Conservation (phyloP, 495 filamentous ascomycete species). For the Bombardia bombarda region DNA sequence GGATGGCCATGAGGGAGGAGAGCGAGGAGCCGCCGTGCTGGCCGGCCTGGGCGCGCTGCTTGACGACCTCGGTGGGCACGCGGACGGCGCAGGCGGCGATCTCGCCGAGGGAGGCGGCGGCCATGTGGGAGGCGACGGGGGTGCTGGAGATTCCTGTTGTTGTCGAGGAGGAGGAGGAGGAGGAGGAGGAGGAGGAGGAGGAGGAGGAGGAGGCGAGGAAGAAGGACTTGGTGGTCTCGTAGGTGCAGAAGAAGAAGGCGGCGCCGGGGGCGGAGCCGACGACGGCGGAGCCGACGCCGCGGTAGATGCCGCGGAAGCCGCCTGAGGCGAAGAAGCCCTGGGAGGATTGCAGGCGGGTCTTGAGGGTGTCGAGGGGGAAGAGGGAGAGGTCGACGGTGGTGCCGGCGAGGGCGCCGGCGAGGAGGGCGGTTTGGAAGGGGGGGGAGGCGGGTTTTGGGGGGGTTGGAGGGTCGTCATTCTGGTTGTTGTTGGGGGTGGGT, state of each 20-base stretch:
- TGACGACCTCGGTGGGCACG: slow-evolving; percentile 93
- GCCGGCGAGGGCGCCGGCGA: slow-evolving; percentile 75
- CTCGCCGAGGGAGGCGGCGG: slow-evolving; percentile 83
- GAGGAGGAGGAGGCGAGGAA: slow-evolving; percentile 29
- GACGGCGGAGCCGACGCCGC: slow-evolving; percentile 59
- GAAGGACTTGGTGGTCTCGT: slow-evolving; percentile 69
- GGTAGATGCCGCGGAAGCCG: slow-evolving; percentile 67
- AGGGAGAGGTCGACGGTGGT: slow-evolving; percentile 86
- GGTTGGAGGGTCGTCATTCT: not conserved
- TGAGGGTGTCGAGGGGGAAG: slow-evolving; percentile 86
- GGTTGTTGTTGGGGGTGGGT: not conserved
- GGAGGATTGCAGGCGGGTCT: slow-evolving; percentile 86
- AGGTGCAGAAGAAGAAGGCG: slow-evolving; percentile 96
- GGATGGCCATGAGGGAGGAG: slow-evolving; percentile 59
- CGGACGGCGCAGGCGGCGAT: slow-evolving; percentile 86
- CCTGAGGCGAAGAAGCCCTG: slow-evolving; percentile 68
- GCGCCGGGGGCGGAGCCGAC: slow-evolving; percentile 96
- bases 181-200: no score
- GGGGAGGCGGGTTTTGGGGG: slow-evolving; percentile 14
- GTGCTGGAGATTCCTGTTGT: no score
- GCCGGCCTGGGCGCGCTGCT: slow-evolving; percentile 88
- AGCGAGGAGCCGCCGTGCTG: slow-evolving; percentile 54
- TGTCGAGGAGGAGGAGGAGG: slow-evolving; percentile 26
- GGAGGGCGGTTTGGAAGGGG: slow-evolving; percentile 42
- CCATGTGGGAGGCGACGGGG: slow-evolving; percentile 50